Percentiles rank a stretch among this genome's conserved stretches.
Conservation (phyloP, 768 basidiomycete species). For the Galerina sulciceps region DNA sequence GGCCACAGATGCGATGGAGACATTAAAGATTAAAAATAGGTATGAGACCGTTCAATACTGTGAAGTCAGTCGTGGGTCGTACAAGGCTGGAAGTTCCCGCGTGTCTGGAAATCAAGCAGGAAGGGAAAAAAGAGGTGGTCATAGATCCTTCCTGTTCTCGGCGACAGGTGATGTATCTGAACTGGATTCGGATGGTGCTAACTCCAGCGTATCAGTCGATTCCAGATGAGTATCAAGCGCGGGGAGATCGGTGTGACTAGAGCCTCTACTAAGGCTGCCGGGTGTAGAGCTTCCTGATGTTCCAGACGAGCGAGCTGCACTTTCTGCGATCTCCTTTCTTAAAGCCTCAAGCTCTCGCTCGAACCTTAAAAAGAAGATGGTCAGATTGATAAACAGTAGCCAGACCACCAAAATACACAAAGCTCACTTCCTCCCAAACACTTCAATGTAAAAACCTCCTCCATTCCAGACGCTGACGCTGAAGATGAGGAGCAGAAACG, state of each 20-base stretch:
- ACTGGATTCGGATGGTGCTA: slow-evolving; percentile 19
- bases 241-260: slow-evolving; percentile 45
- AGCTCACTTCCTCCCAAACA: slow-evolving; percentile 93
- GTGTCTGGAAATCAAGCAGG: neutral
- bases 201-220: slow-evolving; percentile 21
- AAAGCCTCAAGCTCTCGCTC: slow-evolving; percentile 91
- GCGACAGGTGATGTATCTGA: slow-evolving; percentile 16
- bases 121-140: slow-evolving; percentile 5
- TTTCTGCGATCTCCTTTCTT: slow-evolving; percentile 87
- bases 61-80: slow-evolving; percentile 4
- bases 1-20: no score
- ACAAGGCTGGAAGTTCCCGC: slow-evolving; percentile 2
- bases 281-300: slow-evolving; percentile 54
- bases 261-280: slow-evolving; percentile 34
- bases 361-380: slow-evolving; percentile 55
- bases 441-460: slow-evolving; percentile 94
- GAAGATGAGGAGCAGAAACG: slow-evolving; percentile 82
- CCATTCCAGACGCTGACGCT: slow-evolving; percentile 95
- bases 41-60: neutral
- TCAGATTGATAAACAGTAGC: slow-evolving; percentile 15
- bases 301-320: slow-evolving; percentile 44
- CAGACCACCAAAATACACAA: slow-evolving; percentile 2
- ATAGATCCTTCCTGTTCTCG: slow-evolving; percentile 31
- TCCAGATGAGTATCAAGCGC: slow-evolving; percentile 27
- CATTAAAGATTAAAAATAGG: neutral